phyloP scores from a whole-genome alignment of 2,329 filamentous ascomycete species.

The Septoria petroselini region DNA sequence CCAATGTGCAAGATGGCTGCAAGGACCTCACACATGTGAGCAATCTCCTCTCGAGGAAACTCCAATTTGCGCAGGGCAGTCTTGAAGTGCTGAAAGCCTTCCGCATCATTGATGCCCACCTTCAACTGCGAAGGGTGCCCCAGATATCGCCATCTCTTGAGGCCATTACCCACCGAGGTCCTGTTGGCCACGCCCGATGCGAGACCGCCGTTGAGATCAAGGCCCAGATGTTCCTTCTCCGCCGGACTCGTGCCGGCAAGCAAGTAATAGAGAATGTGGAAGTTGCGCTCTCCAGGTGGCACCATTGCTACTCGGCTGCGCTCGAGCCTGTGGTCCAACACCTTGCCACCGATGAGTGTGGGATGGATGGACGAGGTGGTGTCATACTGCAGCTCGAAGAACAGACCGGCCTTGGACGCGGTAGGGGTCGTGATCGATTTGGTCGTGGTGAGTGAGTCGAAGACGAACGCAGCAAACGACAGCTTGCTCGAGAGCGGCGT shows the following conservation, averaged over 20 bases:
- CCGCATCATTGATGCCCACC: constrained; percentile 91
- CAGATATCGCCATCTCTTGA: constrained; percentile 91
- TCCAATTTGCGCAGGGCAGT: constrained; percentile 90
- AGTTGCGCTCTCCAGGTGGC: constrained; percentile 92
- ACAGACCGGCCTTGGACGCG: constrained; percentile 91
- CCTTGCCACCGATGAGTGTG: constrained; percentile 86
- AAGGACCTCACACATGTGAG: constrained; percentile 92
- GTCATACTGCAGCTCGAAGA: constrained; percentile 96
- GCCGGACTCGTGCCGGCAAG: constrained; percentile 85
- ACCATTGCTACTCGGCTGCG: constrained; percentile 86
- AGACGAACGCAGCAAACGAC: constrained; percentile 89
- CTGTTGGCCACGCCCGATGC: constrained; percentile 58
- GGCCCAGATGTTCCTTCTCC: constrained; percentile 80
- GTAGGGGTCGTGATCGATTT: constrained; percentile 95
- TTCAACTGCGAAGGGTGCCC: constrained; percentile 96
- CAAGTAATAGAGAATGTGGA: constrained; percentile 93
- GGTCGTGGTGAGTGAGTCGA: constrained; percentile 93
- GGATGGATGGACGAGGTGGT: constrained; percentile 80
- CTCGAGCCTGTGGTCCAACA: constrained; percentile 90
- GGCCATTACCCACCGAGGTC: constrained; percentile 53
- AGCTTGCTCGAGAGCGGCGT: constrained; percentile 92
- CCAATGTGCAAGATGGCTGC: constrained; percentile 95
- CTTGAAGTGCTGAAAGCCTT: constrained; percentile 97
- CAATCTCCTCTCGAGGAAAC: constrained; percentile 88
- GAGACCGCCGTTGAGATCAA: constrained; percentile 46